Evolutionary conservation across 108 stramenopile species (phyloP).

Genomic region (Discostella pseudostelligera): DNA sequence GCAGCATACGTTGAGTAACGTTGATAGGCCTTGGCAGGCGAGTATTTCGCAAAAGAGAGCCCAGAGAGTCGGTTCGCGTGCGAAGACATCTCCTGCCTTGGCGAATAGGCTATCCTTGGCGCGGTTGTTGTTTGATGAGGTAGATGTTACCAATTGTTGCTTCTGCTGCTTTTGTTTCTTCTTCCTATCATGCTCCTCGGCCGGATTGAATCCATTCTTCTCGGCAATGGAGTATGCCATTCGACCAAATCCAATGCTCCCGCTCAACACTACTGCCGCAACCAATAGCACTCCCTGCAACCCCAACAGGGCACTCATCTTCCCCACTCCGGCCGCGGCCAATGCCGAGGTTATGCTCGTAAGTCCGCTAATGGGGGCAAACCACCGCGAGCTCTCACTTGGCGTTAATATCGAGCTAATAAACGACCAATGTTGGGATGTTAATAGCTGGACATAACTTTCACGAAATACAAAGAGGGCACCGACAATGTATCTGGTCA

Average conservation of each 20-base stretch:
- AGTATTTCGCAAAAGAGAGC: slow-evolving; percentile 83
- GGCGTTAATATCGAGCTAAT: slow-evolving; percentile 45
- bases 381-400: slow-evolving; percentile 43
- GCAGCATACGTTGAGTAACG: slow-evolving; percentile 75
- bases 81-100: slow-evolving; percentile 63
- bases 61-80: slow-evolving; percentile 72
- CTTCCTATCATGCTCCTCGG: slow-evolving; percentile 48
- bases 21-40: slow-evolving; percentile 75
- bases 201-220: slow-evolving; percentile 57
- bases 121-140: slow-evolving; percentile 9
- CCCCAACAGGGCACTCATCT: slow-evolving; percentile 24
- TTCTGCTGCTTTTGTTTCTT: slow-evolving; percentile 9
- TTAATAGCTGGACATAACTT: slow-evolving; percentile 50
- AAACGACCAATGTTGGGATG: slow-evolving; percentile 51
- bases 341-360: slow-evolving; percentile 43
- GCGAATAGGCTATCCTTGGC: slow-evolving; percentile 37
- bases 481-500: slow-evolving; percentile 37
- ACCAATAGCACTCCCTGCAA: slow-evolving; percentile 35
- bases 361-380: slow-evolving; percentile 50
- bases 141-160: slow-evolving; percentile 2
- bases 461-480: slow-evolving; percentile 49
- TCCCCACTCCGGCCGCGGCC: slow-evolving; percentile 41
- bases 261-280: slow-evolving; percentile 32
- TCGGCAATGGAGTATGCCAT: slow-evolving; percentile 45
- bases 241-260: slow-evolving; percentile 32